Conservation (phyloP, 768 basidiomycete genomes). For the Suillus tomentosus region DNA sequence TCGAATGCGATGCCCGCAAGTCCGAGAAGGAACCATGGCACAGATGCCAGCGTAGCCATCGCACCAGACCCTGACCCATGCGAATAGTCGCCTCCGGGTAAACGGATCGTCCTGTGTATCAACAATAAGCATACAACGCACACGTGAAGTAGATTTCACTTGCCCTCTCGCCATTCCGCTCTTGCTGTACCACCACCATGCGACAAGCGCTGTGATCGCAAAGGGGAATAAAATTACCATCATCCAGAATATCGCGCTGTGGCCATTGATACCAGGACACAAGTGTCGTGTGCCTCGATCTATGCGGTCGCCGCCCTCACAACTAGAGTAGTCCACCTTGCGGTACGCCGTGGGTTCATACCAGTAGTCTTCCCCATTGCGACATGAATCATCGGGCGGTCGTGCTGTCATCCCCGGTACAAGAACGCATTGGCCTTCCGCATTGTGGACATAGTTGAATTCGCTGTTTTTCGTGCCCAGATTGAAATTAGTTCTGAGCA, state of each 20-base stretch:
- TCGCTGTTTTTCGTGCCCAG: slow-evolving; percentile 54
- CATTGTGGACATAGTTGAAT: slow-evolving; percentile 83
- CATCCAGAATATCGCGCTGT: slow-evolving; percentile 83
- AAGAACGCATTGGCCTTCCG: slow-evolving; percentile 73
- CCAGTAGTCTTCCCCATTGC: slow-evolving; percentile 74
- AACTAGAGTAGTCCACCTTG: slow-evolving; percentile 86
- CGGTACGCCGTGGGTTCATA: slow-evolving; percentile 92
- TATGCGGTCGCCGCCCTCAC: slow-evolving; percentile 76
- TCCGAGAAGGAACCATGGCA: slow-evolving; percentile 90
- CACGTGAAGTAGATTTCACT: slow-evolving; percentile 29
- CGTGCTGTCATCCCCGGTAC: slow-evolving; percentile 68
- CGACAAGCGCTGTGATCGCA: slow-evolving; percentile 71
- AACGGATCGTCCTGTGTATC: slow-evolving; percentile 64
- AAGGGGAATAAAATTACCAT: slow-evolving; percentile 77
- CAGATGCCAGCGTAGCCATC: slow-evolving; percentile 76
- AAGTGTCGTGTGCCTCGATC: slow-evolving; percentile 74
- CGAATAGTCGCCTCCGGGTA: slow-evolving; percentile 58
- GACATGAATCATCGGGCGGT: slow-evolving; percentile 62
- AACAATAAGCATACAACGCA: slow-evolving; percentile 17
- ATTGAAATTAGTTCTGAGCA: neutral
- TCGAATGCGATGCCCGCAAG: slow-evolving; percentile 73
- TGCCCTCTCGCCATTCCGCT: slow-evolving; percentile 78
- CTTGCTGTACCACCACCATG: slow-evolving; percentile 78
- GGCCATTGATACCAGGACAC: slow-evolving; percentile 81
- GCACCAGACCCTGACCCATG: slow-evolving; percentile 43